Evolutionary conservation across 192 early-diverging fungal genomes (phyloP), one percentile per base, ranked within the genome.

Genomic region (Coemansia sp.): DNA sequence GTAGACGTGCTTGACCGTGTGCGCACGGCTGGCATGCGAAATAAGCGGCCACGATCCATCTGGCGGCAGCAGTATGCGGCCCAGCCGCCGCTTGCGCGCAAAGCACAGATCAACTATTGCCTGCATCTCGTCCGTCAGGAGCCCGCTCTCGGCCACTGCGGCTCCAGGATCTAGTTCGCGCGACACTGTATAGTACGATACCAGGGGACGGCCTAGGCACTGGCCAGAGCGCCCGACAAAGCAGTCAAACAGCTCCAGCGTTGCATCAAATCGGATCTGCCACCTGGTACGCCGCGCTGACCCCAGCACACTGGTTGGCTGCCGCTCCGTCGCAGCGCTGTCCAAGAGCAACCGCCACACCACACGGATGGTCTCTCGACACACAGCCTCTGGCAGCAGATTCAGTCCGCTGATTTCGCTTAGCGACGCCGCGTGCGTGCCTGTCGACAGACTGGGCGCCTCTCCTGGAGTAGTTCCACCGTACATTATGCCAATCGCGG

Each of bases 1-100:
- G 38, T 70, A 76, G 24, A 76, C 64, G 38, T 68, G 67, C 41
- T 72, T 76, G 36, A 76, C 62, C 22, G 65, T 75, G 36, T 75
- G 71, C 14, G 72, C 62, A 22, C 60, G 37, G 19, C 71, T 74
- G 19, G 87, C 78, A 58, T 88, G 87, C n/a, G 88, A 87, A 22
- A 91, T 88, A 38, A 91, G 64, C 48, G 88, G 88, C 89, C 89
- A 91, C 5, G 88, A 87, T 3, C 87, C 87, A 67, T 91, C 89
- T 29, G 67, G 76, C 43, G 76, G 76, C 44, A 80, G 53, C n/a
- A 80, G 61, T 15, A 80, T 80, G 48, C 76, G 62, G 6, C 76
- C 76, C 0, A 80, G 71, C 32, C 76, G 58, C 19, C 76, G 76
- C 44, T 80, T 80, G 58, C 76, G 76, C 8, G 63, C 63, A 56